These are phyloP conservation scores for Phytophthora colocasiae DNA, from an alignment of 352 stramenopile species.

Conservation along the genomic window DNA sequence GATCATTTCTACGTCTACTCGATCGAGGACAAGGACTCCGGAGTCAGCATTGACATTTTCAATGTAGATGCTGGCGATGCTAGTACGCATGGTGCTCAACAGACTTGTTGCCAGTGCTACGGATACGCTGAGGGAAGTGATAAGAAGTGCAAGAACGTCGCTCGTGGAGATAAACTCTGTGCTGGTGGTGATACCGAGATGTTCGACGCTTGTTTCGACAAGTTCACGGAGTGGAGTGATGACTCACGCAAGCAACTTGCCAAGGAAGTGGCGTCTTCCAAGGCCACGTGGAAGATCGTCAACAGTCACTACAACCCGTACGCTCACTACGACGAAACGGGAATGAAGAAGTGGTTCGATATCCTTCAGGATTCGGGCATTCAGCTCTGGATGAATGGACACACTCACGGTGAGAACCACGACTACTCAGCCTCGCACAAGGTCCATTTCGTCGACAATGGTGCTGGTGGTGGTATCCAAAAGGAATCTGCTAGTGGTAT, in stretches of 20 bases:
- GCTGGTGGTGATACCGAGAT: slow-evolving; percentile 60
- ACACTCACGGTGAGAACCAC: slow-evolving; percentile 84
- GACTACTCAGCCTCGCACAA: slow-evolving; percentile 56
- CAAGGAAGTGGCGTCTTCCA: slow-evolving; percentile 60
- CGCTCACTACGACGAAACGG: slow-evolving; percentile 66
- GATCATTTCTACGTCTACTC: slow-evolving; percentile 79
- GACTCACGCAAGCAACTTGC: slow-evolving; percentile 73
- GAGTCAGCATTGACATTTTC: slow-evolving; percentile 74
- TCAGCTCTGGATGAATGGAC: slow-evolving; percentile 76
- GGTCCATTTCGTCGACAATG: slow-evolving; percentile 84
- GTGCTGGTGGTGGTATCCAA: slow-evolving; percentile 79
- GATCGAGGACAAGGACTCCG: slow-evolving; percentile 48
- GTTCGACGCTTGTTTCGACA: slow-evolving; percentile 67
- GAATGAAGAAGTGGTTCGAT: slow-evolving; percentile 71
- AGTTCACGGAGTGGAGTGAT: slow-evolving; percentile 72
- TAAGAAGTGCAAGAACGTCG: slow-evolving; percentile 59
- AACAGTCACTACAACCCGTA: slow-evolving; percentile 87
- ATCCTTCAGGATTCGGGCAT: slow-evolving; percentile 57
- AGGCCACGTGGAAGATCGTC: slow-evolving; percentile 85
- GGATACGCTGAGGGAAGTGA: slow-evolving; percentile 65
- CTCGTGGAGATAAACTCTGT: slow-evolving; percentile 58
- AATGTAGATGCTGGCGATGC: slow-evolving; percentile 79
- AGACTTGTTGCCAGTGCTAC: slow-evolving; percentile 89
- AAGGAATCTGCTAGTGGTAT: slow-evolving; percentile 82
- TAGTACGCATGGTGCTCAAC: slow-evolving; percentile 63